phyloP scores from a whole-genome alignment of 2,329 filamentous ascomycete genomes.

The Cordyceps cateniannulata region DNA sequence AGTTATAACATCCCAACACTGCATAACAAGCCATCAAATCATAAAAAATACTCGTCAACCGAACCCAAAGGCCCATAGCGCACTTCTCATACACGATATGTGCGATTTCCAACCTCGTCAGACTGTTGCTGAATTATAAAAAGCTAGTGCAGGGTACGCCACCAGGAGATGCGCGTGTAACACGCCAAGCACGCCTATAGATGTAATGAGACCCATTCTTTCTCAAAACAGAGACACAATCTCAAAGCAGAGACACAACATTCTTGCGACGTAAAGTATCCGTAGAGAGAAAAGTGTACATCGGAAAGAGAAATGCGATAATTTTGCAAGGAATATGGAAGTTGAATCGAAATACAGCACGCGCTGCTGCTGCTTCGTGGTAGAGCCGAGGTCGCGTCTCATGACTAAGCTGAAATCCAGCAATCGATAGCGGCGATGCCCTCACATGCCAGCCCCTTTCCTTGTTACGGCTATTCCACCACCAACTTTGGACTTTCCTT shows the following conservation, averaged over 20 bases:
- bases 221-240: too few relatives aligned
- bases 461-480: background rate
- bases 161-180: too few relatives aligned
- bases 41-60: too few relatives aligned
- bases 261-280: background rate
- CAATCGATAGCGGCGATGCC: constrained; percentile 13
- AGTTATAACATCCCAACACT: too few relatives aligned
- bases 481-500: constrained; percentile 7
- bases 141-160: too few relatives aligned
- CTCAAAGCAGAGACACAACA: background rate
- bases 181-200: too few relatives aligned
- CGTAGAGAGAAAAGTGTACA: background rate
- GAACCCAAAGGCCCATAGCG: too few relatives aligned
- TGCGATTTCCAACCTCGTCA: too few relatives aligned
- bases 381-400: background rate
- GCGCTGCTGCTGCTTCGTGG: background rate
- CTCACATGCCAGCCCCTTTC: constrained; percentile 13
- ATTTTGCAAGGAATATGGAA: background rate
- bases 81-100: too few relatives aligned
- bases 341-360: background rate
- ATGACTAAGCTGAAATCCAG: constrained; percentile 9
- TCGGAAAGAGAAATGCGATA: background rate
- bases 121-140: too few relatives aligned
- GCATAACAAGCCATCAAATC: too few relatives aligned
- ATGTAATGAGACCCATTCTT: too few relatives aligned